These are phyloP conservation scores for Phylloporus rhodoxanthus DNA, from an alignment of 768 basidiomycete genomes.

Conservation along the genomic window DNA sequence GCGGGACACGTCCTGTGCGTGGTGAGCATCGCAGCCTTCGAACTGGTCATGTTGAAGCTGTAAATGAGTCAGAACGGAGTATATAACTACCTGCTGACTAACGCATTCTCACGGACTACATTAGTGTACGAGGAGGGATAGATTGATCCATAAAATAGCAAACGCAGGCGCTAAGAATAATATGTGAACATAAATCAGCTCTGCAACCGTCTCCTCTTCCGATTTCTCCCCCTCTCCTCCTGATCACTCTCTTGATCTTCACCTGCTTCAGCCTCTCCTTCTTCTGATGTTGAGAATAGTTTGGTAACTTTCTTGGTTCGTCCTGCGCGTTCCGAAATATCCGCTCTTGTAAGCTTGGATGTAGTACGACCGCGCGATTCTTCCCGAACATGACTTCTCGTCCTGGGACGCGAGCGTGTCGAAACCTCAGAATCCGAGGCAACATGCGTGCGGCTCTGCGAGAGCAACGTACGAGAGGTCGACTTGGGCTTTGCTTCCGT, in stretches of 20 bases:
- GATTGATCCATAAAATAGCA: background rate
- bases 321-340: constrained; percentile 1
- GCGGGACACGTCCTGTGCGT: constrained; percentile 38
- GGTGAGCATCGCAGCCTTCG: constrained; percentile 52
- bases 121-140: too few species aligned
- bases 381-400: constrained; percentile 20
- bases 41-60: constrained; percentile 29
- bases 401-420: constrained; percentile 16
- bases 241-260: constrained; percentile 9
- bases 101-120: background rate
- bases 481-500: constrained; percentile 9
- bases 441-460: constrained; percentile 14
- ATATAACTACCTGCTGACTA: background rate
- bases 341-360: constrained; percentile 7
- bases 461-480: constrained; percentile 16
- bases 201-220: constrained; percentile 28
- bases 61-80: too few species aligned
- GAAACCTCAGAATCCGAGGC: constrained; percentile 24
- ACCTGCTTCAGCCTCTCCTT: constrained; percentile 2
- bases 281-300: constrained; percentile 6
- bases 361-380: constrained; percentile 13
- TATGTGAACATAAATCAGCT: constrained; percentile 1
- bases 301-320: background rate
- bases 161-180: background rate
- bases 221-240: constrained; percentile 17